phyloP scores from a whole-genome alignment of 202 grass and related monocot genomes.

The Carex sylvatica region DNA sequence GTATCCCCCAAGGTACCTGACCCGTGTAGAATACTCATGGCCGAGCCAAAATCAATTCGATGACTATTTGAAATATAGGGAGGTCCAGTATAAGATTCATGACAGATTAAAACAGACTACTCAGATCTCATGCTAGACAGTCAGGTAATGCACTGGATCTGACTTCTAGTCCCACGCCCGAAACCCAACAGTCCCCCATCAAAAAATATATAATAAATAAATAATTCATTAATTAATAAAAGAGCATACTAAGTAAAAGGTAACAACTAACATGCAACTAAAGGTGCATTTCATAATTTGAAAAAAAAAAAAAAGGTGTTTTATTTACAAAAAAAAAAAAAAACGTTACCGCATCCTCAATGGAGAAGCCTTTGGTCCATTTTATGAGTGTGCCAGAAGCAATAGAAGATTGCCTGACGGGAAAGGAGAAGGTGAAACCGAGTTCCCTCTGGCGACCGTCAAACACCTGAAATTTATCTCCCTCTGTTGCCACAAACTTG shows the following conservation, averaged over 20 bases:
- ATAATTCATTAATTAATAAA: not conserved
- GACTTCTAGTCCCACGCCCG: too few relatives aligned
- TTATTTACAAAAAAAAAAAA: not conserved
- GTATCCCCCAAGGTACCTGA: too few relatives aligned
- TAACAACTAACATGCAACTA: not conserved
- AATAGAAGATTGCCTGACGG: constrained; percentile 69
- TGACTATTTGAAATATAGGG: too few relatives aligned
- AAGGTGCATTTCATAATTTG: not conserved
- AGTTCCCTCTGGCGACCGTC: constrained; percentile 51
- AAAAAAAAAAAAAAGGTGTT: not conserved
- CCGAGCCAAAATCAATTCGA: too few relatives aligned
- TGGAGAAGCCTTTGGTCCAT: constrained; percentile 87
- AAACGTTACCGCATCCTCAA: constrained; percentile 69
- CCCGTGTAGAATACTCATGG: too few relatives aligned
- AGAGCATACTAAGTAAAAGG: not conserved
- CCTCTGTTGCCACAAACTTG: constrained; percentile 56
- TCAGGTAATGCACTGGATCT: too few relatives aligned
- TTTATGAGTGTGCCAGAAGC: constrained; percentile 74
- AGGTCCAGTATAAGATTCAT: too few relatives aligned
- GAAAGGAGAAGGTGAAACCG: constrained; percentile 94
- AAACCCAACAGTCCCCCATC: too few relatives aligned
- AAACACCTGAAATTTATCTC: constrained; percentile 10
- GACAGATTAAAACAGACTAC: too few relatives aligned
- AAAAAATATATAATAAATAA: not conserved
- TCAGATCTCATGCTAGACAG: too few relatives aligned